Evolutionary conservation across 202 grass and related monocot species (phyloP).

Genomic region (Alloteropsis angusta): DNA sequence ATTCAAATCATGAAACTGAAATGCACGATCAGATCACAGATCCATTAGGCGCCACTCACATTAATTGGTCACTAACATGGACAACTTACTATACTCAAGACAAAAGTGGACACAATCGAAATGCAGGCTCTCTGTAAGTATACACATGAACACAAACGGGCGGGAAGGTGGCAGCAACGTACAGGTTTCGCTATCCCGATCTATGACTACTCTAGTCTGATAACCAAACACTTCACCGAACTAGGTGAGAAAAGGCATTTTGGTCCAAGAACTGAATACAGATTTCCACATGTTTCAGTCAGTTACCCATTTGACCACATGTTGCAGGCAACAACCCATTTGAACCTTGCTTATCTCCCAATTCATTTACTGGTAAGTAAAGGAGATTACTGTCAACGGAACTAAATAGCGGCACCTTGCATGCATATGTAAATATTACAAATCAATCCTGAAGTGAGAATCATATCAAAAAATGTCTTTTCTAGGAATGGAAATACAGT

Average conservation of each 20-base stretch:
- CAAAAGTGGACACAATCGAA: neutral
- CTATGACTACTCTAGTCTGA: neutral
- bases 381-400: neutral
- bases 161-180: neutral
- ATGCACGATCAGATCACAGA: too few species aligned
- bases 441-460: neutral
- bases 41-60: too few species aligned
- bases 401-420: neutral
- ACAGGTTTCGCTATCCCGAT: neutral
- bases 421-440: neutral
- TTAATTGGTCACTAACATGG: too few species aligned
- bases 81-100: too few species aligned
- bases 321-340: neutral
- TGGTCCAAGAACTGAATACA: neutral
- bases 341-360: neutral
- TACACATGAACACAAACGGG: neutral
- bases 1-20: too few species aligned
- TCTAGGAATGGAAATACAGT: neutral
- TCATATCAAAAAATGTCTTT: neutral
- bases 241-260: neutral
- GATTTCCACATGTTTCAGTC: neutral
- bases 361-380: neutral
- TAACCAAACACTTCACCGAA: neutral
- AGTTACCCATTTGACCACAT: neutral
- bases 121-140: neutral